phyloP scores from a whole-genome alignment of 164 flowering plant species.

The Stephania yunnanensis region DNA sequence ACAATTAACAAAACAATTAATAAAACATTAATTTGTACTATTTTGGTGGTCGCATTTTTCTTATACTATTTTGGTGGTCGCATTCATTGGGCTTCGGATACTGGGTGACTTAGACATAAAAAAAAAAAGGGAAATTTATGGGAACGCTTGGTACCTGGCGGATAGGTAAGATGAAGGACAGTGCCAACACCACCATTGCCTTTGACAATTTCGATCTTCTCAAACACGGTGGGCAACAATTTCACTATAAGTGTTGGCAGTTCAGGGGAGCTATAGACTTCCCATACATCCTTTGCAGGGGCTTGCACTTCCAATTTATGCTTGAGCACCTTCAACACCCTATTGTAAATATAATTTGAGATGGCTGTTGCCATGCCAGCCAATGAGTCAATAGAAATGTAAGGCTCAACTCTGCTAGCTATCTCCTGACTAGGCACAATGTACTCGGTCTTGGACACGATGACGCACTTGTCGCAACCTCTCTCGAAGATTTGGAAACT shows the following conservation, averaged over 20 bases:
- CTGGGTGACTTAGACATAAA: no score
- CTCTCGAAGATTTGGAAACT: constrained; percentile 1
- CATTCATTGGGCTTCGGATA: no score
- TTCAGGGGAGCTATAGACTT: constrained; percentile 10
- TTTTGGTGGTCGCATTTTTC: no score
- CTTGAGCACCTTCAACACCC: neutral
- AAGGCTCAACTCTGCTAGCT: neutral
- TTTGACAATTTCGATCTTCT: neutral
- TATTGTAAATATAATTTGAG: constrained; percentile 3
- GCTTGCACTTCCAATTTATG: constrained; percentile 3
- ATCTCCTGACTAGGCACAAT: constrained; percentile 6
- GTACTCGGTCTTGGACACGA: neutral
- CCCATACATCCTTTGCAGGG: constrained; percentile 9
- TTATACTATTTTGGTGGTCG: no score
- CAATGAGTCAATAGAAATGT: neutral
- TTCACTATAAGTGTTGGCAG: neutral
- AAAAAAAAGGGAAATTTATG: no score
- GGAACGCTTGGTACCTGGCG: neutral
- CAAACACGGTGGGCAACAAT: neutral
- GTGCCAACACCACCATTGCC: constrained; percentile 11
- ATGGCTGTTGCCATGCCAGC: constrained; percentile 6
- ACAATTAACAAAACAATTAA: no score
- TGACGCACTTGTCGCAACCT: constrained; percentile 1
- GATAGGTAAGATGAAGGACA: neutral
- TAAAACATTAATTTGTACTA: no score